Evolutionary conservation across 2,329 filamentous ascomycete species (phyloP).

Genomic region (Epichloe scottii): DNA sequence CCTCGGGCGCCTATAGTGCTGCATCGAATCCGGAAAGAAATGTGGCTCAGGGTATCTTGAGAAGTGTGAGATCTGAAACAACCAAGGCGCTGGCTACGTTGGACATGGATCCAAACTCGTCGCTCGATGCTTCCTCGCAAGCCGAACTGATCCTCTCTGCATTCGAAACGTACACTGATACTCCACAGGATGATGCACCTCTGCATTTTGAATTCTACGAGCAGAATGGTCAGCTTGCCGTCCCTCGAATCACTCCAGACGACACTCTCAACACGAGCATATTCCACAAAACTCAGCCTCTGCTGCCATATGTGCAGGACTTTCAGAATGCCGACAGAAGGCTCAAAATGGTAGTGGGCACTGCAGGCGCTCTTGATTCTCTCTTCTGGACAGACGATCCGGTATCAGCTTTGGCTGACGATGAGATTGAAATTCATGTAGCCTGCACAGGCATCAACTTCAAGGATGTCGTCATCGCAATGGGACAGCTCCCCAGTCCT

Average conservation of each 20-base stretch:
- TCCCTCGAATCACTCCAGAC: constrained; percentile 17
- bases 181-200: background rate
- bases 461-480: constrained; percentile 15
- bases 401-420: constrained; percentile 16
- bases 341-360: constrained; percentile 27
- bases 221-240: constrained; percentile 15
- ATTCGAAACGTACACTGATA: constrained; percentile 7
- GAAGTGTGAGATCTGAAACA: constrained; percentile 34
- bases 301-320: constrained; percentile 17
- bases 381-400: constrained; percentile 26
- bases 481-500: constrained; percentile 11
- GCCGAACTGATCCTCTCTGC: constrained; percentile 21
- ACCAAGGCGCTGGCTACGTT: constrained; percentile 31
- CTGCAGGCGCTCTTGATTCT: constrained; percentile 25
- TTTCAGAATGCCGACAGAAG: constrained; percentile 26
- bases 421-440: constrained; percentile 30
- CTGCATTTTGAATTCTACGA: constrained; percentile 20
- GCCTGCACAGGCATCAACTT: constrained; percentile 33
- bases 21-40: constrained; percentile 26
- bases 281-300: constrained; percentile 15
- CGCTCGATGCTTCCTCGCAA: constrained; percentile 6
- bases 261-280: constrained; percentile 10
- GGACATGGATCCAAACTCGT: constrained; percentile 27
- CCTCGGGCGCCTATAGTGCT: constrained; percentile 24
- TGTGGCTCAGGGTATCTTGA: constrained; percentile 32